These are phyloP conservation scores for Myochromella boudieri DNA, from an alignment of 768 basidiomycete species.

Conservation along the genomic window DNA sequence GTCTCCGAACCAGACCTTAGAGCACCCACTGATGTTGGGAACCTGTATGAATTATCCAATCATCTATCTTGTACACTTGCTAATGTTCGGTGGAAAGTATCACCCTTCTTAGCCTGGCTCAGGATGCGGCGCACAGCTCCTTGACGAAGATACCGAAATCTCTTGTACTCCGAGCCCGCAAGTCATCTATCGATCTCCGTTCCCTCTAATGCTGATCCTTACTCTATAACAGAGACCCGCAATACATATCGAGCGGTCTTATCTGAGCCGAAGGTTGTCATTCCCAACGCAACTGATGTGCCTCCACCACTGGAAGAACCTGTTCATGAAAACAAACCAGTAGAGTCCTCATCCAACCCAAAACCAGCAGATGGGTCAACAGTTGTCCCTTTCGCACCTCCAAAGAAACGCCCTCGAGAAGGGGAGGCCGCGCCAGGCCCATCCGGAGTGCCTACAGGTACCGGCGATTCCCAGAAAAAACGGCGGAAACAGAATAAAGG, in stretches of 20 bases:
- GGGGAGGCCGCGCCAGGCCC: conserved; percentile 9
- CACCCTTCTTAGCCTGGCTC: conserved; percentile 63
- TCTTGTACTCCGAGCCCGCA: conserved; percentile 71
- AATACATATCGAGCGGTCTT: conserved; percentile 78
- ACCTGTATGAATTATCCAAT: conserved; percentile 53
- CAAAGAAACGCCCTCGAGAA: conserved; percentile 25
- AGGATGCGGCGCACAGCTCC: conserved; percentile 66
- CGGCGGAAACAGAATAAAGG: conserved; percentile 27
- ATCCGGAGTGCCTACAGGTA: conserved; percentile 2
- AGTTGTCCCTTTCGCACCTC: background rate
- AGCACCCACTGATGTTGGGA: conserved; percentile 71
- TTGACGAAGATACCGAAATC: conserved; percentile 63
- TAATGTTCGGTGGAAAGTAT: conserved; percentile 50
- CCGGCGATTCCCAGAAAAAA: conserved; percentile 26
- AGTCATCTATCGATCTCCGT: conserved; percentile 25
- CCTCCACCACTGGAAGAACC: background rate
- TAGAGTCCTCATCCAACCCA: background rate
- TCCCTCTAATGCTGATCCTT: background rate
- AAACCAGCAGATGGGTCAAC: background rate
- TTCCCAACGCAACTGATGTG: conserved; percentile 36
- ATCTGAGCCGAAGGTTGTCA: conserved; percentile 69
- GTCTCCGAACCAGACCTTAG: conserved; percentile 61
- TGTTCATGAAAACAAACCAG: background rate
- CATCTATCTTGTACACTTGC: background rate
- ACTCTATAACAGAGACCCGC: conserved; percentile 60